Base-by-base conservation (phyloP, 2,329 filamentous ascomycete genomes). In the Cordyceps cicadae region DNA sequence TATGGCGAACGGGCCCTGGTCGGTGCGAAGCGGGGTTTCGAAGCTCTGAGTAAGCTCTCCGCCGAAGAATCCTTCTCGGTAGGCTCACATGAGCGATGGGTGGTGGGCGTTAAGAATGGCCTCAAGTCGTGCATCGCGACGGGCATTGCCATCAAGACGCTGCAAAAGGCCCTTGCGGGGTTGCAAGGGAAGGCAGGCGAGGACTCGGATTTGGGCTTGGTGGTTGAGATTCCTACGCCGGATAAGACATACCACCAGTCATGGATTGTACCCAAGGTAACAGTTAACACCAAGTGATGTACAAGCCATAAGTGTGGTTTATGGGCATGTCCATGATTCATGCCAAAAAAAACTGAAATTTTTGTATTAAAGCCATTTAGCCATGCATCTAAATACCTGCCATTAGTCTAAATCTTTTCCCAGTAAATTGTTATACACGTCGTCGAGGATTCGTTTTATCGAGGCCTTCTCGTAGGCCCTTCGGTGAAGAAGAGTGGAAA, bases 111-210 rank as follows among this genome's bases (percentile, higher is more conserved):
- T 12, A 87, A 84, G 70, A 79, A 82, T 63, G 81, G 80, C 11
- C 77, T 89, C 67, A 85, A 85, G 67, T 84, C 87, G n/a, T 87
- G 85, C 65, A 91, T 92, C 63, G 85, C 84, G 9, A 79, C 87
- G 0, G 84, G 84, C 6, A 81, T 92, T 64, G 83, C 86, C 0
- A 80, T 90, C 49, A 79, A 80, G 26, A 78, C 77, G 1, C 71
- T 88, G 53, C 81, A 80, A 67, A 87, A 85, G 70, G 80, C 79
- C 2, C 66, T 87, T 9, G 26, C 54, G 12, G 49, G 15, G 4
- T 15, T 43, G 39, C 26, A 9, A 5, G 39, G 1, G 39, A 17
- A 21, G 14, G 19, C 26, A 12, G 55, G 67, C 56, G 41, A 39
- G 19, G 49, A 62, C 65, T 65, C 59, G 66, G 63, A 5, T 64